Evolutionary conservation across 179 eudicot species (phyloP).

Genomic region (Spinacia oleracea): DNA sequence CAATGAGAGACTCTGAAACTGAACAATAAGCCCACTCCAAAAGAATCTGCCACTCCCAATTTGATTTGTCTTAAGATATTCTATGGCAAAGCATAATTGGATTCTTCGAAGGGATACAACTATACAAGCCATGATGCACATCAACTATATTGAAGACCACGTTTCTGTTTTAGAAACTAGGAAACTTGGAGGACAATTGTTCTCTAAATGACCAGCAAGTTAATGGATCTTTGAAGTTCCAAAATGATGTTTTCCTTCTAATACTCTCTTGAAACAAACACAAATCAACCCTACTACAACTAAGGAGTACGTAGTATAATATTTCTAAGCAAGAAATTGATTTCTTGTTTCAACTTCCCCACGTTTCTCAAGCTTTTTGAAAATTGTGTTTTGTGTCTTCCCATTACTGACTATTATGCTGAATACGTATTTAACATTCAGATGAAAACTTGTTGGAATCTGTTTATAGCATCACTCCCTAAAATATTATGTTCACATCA

Average conservation of each 20-base stretch:
- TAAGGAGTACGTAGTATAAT: background rate
- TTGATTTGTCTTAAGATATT: background rate
- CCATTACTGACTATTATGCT: too few relatives aligned
- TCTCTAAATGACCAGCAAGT: background rate
- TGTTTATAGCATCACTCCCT: background rate
- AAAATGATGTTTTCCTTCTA: background rate
- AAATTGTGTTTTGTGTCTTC: background rate
- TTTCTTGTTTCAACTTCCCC: background rate
- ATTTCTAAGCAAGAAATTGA: background rate
- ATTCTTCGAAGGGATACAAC: too few relatives aligned
- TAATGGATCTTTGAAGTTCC: background rate
- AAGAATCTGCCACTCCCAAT: background rate
- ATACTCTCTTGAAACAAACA: background rate
- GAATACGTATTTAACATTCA: background rate
- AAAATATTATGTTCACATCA: background rate
- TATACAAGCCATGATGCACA: too few relatives aligned
- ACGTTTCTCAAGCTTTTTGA: background rate
- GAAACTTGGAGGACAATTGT: background rate
- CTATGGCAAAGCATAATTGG: background rate
- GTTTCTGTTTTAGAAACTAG: background rate
- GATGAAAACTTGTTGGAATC: background rate
- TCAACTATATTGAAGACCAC: background rate
- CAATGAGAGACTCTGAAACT: background rate
- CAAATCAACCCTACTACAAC: background rate
- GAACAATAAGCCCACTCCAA: background rate